These are phyloP conservation scores for Globisporangium canariense DNA, from an alignment of 352 stramenopile genomes.

Conservation along the genomic window DNA sequence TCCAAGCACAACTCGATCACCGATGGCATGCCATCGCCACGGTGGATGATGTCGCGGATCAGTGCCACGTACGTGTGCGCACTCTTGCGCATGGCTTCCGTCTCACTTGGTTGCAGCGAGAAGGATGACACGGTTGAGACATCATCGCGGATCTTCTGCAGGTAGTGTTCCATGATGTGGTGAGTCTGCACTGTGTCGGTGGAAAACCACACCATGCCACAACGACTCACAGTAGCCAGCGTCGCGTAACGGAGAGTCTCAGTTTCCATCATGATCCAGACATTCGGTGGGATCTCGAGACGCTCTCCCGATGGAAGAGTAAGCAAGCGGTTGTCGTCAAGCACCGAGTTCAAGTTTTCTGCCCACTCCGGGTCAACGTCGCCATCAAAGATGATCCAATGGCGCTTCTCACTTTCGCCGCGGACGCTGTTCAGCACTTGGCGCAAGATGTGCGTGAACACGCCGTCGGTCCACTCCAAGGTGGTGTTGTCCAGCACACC, in stretches of 20 bases:
- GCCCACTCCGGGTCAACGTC: conserved; percentile 99
- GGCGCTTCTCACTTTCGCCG: conserved; percentile 93
- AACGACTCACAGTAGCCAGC: conserved; percentile 99
- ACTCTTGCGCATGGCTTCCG: conserved; percentile 61
- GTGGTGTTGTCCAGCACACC: conserved; percentile 99
- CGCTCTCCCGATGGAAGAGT: conserved; percentile 99
- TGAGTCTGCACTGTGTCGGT: conserved; percentile 92
- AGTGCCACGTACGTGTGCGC: conserved; percentile 61
- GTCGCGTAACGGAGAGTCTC: conserved; percentile 98
- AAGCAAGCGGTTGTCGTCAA: conserved; percentile 99
- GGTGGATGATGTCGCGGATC: conserved; percentile 55
- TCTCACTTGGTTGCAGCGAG: conserved; percentile 60
- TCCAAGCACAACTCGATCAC: conserved; percentile 93
- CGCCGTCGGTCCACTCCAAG: conserved; percentile 99
- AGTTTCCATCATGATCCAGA: conserved; percentile 99
- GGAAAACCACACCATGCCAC: conserved; percentile 99
- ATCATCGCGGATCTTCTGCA: conserved; percentile 70
- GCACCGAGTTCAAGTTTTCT: conserved; percentile 99
- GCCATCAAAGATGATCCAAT: conserved; percentile 99
- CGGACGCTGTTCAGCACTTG: conserved; percentile 97
- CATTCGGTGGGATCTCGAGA: conserved; percentile 96
- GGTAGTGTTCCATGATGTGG: conserved; percentile 90
- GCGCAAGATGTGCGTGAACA: conserved; percentile 97
- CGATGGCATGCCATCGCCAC: conserved; percentile 48
- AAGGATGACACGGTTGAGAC: conserved; percentile 62